Evolutionary conservation across 2,329 filamentous ascomycete species (phyloP), one percentile per base, ranked within the genome.

Genomic region (Catunica adiposa): DNA sequence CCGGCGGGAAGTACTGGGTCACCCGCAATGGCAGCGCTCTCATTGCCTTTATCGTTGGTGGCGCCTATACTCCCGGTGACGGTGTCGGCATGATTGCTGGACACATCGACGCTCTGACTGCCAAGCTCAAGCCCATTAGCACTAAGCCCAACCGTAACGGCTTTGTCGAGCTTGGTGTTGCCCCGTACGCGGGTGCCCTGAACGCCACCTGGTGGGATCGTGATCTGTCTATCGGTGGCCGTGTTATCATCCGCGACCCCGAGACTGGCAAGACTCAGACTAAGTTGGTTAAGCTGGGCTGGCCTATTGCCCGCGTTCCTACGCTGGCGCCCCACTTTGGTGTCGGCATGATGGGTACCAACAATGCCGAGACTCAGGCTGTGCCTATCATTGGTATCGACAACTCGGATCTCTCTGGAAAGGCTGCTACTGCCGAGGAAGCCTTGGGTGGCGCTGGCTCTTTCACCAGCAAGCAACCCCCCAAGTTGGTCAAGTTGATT

Each of bases 131-230:
- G 80, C 90, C 92, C 8, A 79, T 96, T 26, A 88, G 88, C 64
- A 86, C 80, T 64, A 82, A 95, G 64, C 80, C 84, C n/a, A 86
- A 75, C 62, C 88, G 84, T 66, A 84, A 86, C 31, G 90, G 92
- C 55, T 98, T 88, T 65, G 68, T 87, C 26, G 88, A 97, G 71
- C 77, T 97, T 5, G 90, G 87, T 23, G 87, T 97, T 54, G 89
- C 92, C 1, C 92, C 86, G 0, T 98, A 97, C 66, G 90, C 89
- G 8, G 90, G 92, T 53, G 89, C 75, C 1, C 71, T 97, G 59
- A 92, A 89, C 66, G 74, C 76, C 60, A 97, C 92, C 1, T 97
- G 92, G 92, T 97, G 89, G 90, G 92, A 97, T 68, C 80, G 92
- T 38, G 92, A 98, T 67, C 76, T 98, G 53, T 83, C 86, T 61